Base-by-base conservation (phyloP, 805 yeast species). In the Pichia paraexigua region DNA sequence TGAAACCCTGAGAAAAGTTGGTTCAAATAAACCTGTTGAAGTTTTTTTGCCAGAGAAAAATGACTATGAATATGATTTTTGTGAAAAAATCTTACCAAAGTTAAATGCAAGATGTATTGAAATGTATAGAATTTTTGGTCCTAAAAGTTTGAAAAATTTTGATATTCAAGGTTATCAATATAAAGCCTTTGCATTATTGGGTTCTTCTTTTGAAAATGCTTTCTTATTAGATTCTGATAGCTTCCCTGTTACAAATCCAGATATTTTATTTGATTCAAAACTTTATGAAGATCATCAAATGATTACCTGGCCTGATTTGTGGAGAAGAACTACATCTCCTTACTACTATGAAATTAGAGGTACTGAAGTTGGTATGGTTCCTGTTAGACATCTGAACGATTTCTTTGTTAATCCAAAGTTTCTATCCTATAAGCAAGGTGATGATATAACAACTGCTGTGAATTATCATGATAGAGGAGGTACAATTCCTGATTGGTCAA, bases 281-380 rank as follows among this genome's bases (percentile, higher is more conserved):
- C 82, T 87, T 1, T 87, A 77, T 66, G 54, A 60, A 21, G 64
- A 73, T 13, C 67, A 72, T 53, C 79, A 83, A 53, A 67, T 79
- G 63, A 67, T 82, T 25, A 64, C 81, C 25, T 88, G 95, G 92
- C 95, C 95, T 1, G 96, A 88, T 66, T 88, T 82, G 65, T 88
- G 96, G 96, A 78, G 83, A 65, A 75, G 96, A 57, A 81, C 91
- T 8, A 86, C 91, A 1, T 78, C 87, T 1, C 95, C 96, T 7
- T 69, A 70, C 40, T 84, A 77, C 60, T 88, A 85, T 65, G 77
- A 79, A 30, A 80, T 88, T 56, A 87, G 87, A 0, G 86, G 80
- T 2, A 70, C 80, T 15, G 58, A 69, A 47, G 69, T 80, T 1
- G 74, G 77, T 28, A 59, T 62, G 45, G 49, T 56, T 30, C 65